phyloP scores from a whole-genome alignment of 2,329 filamentous ascomycete genomes.

The Colletotrichum orchidophilum region DNA sequence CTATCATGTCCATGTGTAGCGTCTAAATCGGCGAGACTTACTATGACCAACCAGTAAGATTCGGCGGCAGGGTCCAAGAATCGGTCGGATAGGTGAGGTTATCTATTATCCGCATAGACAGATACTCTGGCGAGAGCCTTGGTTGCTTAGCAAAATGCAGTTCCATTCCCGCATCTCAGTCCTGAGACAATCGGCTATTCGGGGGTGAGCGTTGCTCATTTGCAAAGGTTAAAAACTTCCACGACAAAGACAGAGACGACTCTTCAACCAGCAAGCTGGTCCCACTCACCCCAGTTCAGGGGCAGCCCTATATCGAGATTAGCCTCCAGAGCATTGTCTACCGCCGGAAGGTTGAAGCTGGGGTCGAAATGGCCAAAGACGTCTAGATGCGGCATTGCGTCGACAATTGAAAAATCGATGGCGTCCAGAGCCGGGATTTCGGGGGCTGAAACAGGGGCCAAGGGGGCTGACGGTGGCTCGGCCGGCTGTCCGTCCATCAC shows the following conservation, averaged over 20 bases:
- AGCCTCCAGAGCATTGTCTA: constrained; percentile 63
- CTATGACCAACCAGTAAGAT: too few species aligned
- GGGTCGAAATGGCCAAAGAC: constrained; percentile 65
- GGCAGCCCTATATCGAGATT: constrained; percentile 64
- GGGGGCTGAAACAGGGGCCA: constrained; percentile 23
- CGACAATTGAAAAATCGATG: constrained; percentile 53
- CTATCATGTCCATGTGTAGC: too few species aligned
- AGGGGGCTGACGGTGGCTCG: neutral
- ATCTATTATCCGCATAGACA: neutral
- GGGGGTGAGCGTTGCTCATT: neutral
- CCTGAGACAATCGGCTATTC: too few species aligned
- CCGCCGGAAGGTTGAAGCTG: constrained; percentile 61
- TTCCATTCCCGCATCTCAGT: neutral
- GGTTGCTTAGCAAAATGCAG: too few species aligned
- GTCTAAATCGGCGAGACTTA: too few species aligned
- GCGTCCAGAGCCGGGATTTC: constrained; percentile 37
- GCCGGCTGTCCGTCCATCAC: constrained; percentile 30
- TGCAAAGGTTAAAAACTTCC: too few species aligned
- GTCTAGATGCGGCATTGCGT: constrained; percentile 59
- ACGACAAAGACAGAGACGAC: neutral
- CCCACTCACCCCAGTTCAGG: constrained; percentile 60
- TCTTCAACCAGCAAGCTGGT: constrained; percentile 41
- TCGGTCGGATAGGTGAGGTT: too few species aligned
- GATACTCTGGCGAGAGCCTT: neutral
- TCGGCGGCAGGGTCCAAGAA: too few species aligned